phyloP scores from a whole-genome alignment of 768 basidiomycete genomes.

The Flagelloscypha sp. region DNA sequence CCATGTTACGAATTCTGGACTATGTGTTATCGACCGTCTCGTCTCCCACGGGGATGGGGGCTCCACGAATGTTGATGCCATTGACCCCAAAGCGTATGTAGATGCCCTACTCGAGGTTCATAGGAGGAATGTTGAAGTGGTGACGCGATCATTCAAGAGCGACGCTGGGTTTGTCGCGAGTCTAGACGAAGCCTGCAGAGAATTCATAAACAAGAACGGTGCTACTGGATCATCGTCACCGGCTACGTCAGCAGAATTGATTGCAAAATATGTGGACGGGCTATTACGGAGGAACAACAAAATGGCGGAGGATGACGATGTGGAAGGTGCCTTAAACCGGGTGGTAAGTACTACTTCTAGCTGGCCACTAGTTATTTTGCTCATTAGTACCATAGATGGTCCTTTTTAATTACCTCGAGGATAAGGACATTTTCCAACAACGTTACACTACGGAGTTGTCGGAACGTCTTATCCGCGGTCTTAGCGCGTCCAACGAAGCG shows the following conservation, averaged over 20 bases:
- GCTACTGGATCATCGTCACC: conserved; percentile 79
- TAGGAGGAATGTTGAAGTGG: conserved; percentile 84
- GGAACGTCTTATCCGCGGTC: conserved; percentile 83
- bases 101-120: conserved; percentile 89
- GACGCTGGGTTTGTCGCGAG: conserved; percentile 92
- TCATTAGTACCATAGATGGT: no score
- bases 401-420: conserved; percentile 98
- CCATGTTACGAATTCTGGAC: conserved; percentile 88
- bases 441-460: conserved; percentile 95
- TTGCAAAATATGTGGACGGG: conserved; percentile 89
- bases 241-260: conserved; percentile 85
- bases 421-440: conserved; percentile 98
- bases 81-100: conserved; percentile 92
- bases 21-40: conserved; percentile 71
- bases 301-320: conserved; percentile 84
- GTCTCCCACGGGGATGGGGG: conserved; percentile 53
- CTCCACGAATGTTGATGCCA: conserved; percentile 42
- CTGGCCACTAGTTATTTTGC: no score
- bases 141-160: conserved; percentile 80
- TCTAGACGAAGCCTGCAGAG: conserved; percentile 90
- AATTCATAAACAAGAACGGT: conserved; percentile 90
- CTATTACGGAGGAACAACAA: conserved; percentile 93
- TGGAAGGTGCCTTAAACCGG: conserved; percentile 84
- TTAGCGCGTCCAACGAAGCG: conserved; percentile 91
- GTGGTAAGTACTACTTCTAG: conserved; percentile 52